Evolutionary conservation across 2,329 filamentous ascomycete species (phyloP).

Genomic region (Arthrobotrys musiformis): DNA sequence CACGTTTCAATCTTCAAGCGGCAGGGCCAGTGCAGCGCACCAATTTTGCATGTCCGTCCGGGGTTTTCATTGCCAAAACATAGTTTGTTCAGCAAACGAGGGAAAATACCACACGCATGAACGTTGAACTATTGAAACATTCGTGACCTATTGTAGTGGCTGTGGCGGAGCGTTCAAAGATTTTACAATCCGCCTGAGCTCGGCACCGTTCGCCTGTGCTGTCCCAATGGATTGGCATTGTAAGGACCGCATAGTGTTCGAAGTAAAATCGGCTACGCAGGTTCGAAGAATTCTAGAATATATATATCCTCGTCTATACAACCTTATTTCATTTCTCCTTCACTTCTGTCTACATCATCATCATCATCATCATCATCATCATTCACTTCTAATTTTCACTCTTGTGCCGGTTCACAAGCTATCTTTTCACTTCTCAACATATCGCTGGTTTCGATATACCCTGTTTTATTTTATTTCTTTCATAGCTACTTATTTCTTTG

Average conservation of each 20-base stretch:
- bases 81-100: no score
- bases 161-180: not conserved
- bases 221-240: not conserved
- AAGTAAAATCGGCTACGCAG: not conserved
- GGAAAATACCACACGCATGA: no score
- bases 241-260: not conserved
- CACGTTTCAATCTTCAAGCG: no score
- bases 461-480: not conserved
- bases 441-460: not conserved
- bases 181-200: not conserved
- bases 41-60: no score
- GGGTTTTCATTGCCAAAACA: no score
- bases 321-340: not conserved
- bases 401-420: not conserved
- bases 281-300: not conserved
- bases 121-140: not conserved
- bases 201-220: not conserved
- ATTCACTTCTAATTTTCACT: conserved; percentile 1
- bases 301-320: not conserved
- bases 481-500: not conserved
- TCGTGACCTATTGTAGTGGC: not conserved
- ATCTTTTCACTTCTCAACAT: not conserved
- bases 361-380: not conserved
- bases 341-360: not conserved
- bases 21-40: no score